Evolutionary conservation across 2,329 filamentous ascomycete species (phyloP).

Genomic region (Pseudocercospora pini-densiflorae): DNA sequence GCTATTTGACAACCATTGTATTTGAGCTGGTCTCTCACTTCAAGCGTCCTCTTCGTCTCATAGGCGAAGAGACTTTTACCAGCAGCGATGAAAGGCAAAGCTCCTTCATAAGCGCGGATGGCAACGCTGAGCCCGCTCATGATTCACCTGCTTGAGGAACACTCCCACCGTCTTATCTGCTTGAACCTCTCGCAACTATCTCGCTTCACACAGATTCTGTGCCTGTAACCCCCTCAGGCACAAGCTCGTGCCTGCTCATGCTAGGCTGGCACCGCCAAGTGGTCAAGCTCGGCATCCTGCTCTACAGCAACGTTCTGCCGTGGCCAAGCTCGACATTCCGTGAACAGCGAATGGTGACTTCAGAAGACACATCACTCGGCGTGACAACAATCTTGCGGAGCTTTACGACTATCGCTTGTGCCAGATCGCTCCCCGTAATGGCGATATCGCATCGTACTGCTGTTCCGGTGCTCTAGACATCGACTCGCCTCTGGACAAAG

Average conservation of each 20-base stretch:
- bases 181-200: neutral
- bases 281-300: neutral
- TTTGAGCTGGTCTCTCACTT: no score
- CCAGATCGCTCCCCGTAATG: no score
- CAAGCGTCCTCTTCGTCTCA: no score
- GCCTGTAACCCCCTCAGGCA: neutral
- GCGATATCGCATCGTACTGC: no score
- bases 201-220: neutral
- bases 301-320: neutral
- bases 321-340: neutral
- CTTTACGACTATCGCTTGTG: neutral
- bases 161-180: neutral
- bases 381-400: neutral
- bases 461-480: neutral
- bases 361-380: neutral
- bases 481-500: neutral
- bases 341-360: neutral
- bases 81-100: neutral
- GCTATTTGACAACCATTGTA: neutral
- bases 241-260: neutral
- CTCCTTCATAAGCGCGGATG: neutral
- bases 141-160: neutral
- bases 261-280: neutral
- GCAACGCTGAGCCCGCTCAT: neutral
- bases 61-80: no score